Percentiles rank a stretch among this genome's conserved stretches.
These are phyloP conservation scores for Ettlia oleoabundans DNA, from an alignment of 139 green algal genomes.

Conservation along the genomic window DNA sequence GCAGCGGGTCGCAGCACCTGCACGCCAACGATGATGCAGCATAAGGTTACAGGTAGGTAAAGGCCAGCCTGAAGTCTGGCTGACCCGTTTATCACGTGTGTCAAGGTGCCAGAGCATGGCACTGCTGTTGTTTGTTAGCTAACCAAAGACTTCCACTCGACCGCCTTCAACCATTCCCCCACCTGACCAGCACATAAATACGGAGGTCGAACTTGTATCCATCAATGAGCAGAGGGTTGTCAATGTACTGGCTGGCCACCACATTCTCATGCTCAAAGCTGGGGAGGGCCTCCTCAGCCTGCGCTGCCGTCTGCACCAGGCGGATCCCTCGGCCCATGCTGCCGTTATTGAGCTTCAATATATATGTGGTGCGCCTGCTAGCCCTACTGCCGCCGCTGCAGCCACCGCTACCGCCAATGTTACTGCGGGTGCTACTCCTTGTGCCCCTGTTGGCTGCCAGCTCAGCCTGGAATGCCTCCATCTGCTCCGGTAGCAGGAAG, in stretches of 20 bases:
- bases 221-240: slow-evolving; percentile 65
- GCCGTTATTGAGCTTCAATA: slow-evolving; percentile 87
- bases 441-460: slow-evolving; percentile 12
- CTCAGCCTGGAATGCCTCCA: slow-evolving; percentile 56
- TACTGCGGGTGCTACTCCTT: background rate
- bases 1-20: slow-evolving; percentile 67
- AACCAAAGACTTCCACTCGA: too few species aligned
- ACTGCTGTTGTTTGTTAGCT: too few species aligned
- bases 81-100: too few species aligned
- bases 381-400: background rate
- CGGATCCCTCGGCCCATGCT: slow-evolving; percentile 80
- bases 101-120: too few species aligned
- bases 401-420: background rate
- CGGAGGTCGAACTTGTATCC: slow-evolving; percentile 85
- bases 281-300: slow-evolving; percentile 29
- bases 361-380: slow-evolving; percentile 58
- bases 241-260: slow-evolving; percentile 75
- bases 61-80: too few species aligned
- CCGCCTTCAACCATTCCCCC: background rate
- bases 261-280: slow-evolving; percentile 38
- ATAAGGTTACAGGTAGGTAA: too few species aligned
- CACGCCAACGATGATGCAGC: background rate
- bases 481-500: slow-evolving; percentile 73
- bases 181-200: slow-evolving; percentile 73
- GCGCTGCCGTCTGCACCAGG: slow-evolving; percentile 61